Evolutionary conservation across 306 rosid genomes (phyloP), one percentile per base, ranked within the genome.

Genomic region (Lablab purpureus): DNA sequence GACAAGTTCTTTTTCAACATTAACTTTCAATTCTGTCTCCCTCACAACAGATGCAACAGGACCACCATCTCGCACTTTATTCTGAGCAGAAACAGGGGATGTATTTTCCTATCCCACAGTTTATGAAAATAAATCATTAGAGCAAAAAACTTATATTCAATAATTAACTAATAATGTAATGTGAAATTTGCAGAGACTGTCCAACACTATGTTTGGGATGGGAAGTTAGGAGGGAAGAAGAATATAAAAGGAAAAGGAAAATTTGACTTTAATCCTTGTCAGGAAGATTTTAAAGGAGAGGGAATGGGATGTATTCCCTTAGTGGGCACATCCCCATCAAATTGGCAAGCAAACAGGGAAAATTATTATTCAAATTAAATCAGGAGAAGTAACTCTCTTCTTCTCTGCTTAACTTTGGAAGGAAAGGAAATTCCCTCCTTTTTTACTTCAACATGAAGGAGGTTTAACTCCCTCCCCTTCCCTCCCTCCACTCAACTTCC

Each of bases 1-100:
- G 74, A 93, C 99, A 78, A 95, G 99, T 65, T 93, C 98, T 83
- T 93, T 95, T 83, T 91, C 99, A 15, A 95, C 98, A 15, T 90
- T 88, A 63, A 93, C 99, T 78, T 95, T 90, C 88, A 90, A 79
- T 83, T 93, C 96, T 60, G 88, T 80, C 76, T 89, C 90, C 46
- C 87, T 87, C 65, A 91, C 92, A 71, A 76, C 73, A 75, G 89
- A 81, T 63, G 90, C 87, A 84, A 84, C 88, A 69, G 92, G 93
- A 50, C 93, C 94, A 32, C 97, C 99, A 66, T 85, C 91, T 67
- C 84, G 88, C 58, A 63, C 58, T 25, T 78, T 83, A 54, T 83
- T 89, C 59, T 90, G 88, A 37, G 85, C 79, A 75, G 88, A 23
- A 67, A 87, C 90, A 19, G 90, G 25, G 17, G 94, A 87, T 4